Base-by-base conservation (phyloP, 2,329 filamentous ascomycete species). In the Sarocladiaceae sp. region DNA sequence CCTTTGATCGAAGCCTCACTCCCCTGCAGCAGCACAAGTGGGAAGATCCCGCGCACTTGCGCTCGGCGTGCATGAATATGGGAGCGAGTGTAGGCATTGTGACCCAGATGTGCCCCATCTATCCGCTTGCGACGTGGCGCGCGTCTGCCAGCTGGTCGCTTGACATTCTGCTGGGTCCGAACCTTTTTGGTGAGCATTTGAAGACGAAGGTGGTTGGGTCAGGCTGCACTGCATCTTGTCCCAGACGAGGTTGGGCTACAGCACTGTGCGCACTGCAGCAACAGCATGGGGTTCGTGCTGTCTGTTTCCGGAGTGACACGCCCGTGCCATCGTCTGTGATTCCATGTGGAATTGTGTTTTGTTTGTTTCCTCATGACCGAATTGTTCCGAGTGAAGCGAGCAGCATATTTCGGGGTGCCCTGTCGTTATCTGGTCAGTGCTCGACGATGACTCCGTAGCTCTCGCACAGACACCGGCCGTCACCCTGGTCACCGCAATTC, bases 191-290 rank as follows among this genome's bases (percentile, higher is more conserved):
- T n/a, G n/a, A n/a, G n/a, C n/a, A n/a, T n/a, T n/a, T n/a, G 33
- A 12, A n/a, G 33, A 17, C 5, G 37, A 7, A 23, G 40, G 23
- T 17, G 40, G 40, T 26, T 46, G 22, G 40, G 44, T 48, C 44
- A 28, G 44, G 44, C 44, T 48, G 44, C 44, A 48, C 44, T 48
- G 44, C 44, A 48, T 48, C 17, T n/a, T n/a, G n/a, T n/a, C n/a
- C 7, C 44, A 15, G 44, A 29, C 25, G 44, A 48, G 25, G 44
- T 48, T 48, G 44, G 44, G 44, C 44, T 17, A 48, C 44, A 20
- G 44, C 28, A 28, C n/a, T n/a, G n/a, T n/a, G n/a, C n/a, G 23
- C 3, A 13, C 11, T 10, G 15, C 7, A 37, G 10, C 5, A 4
- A 23, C 15, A 44, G 40, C 22, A 23, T 44, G 20, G 40, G 40